Evolutionary conservation across 441 rosid genomes (phyloP), one percentile per base, ranked within the genome.

Genomic region (Geranium incanum): DNA sequence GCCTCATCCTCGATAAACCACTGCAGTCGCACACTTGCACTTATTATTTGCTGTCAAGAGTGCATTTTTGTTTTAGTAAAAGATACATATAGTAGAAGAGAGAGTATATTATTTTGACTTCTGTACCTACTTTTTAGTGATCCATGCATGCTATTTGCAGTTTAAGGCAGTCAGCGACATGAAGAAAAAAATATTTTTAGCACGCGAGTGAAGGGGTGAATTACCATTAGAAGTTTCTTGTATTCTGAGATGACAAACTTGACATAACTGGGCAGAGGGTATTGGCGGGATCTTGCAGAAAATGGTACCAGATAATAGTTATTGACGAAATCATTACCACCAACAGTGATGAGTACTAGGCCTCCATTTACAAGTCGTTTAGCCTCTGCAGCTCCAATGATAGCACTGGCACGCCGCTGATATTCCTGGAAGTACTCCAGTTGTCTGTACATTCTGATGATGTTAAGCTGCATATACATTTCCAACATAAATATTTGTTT

Each of bases 281-380:
- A 86, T 67, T 87, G 86, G 38, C 83, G 86, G 8, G 89, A 86
- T 68, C 89, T 80, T 69, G 87, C 83, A 11, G 92, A 84, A 75
- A 33, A 75, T 15, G 92, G 89, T 55, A 86, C 75, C 83, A 86
- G 74, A 80, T 72, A 86, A 62, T 87, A 86, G 81, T 87, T 86
- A 71, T 87, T 86, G 48, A 86, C 89, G 50, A 87, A 87, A 74
- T 84, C 92, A 60, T 86, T 86, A 11, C 88, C 90, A 4, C 87
- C 88, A 1, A 83, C 85, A 0, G 88, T 83, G 57, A 86, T 75
- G 69, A 86, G 79, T 8, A 84, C 83, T 3, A 87, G 83, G 1
- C 85, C 77, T 50, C 75, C 57, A 23, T 68, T 81, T 69, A 84
- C 89, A 16, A 85, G 81, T 39, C 72, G 78, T 39, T 71, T 73